These are phyloP conservation scores for Euphrasia arctica DNA, from an alignment of 305 asterid species.

Conservation along the genomic window DNA sequence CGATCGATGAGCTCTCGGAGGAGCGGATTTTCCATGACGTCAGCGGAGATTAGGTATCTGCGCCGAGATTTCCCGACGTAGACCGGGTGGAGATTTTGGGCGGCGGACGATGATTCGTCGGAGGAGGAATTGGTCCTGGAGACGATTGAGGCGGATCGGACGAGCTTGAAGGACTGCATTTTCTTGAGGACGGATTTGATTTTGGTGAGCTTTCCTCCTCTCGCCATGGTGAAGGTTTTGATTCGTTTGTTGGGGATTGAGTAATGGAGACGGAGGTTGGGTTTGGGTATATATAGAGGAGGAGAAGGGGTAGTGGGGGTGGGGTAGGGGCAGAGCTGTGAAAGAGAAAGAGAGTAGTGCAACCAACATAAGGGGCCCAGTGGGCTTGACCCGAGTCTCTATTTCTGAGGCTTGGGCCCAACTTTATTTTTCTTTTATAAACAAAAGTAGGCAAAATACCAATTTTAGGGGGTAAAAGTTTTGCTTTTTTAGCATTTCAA, in stretches of 20 bases:
- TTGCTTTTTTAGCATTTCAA: too few species aligned
- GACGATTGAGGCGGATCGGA: conserved; percentile 52
- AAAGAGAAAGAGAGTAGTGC: not conserved
- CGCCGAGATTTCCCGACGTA: conserved; percentile 84
- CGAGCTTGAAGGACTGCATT: conserved; percentile 89
- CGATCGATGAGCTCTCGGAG: conserved; percentile 82
- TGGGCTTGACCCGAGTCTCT: not conserved
- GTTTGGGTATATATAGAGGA: conserved; percentile 38
- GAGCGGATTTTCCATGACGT: conserved; percentile 66
- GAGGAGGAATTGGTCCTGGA: conserved; percentile 36
- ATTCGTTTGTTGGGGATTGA: conserved; percentile 26
- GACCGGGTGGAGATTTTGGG: conserved; percentile 47
- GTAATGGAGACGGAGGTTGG: conserved; percentile 49
- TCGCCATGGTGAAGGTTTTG: conserved; percentile 43
- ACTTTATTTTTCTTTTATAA: not conserved
- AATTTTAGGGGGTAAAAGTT: too few species aligned
- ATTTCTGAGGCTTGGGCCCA: not conserved
- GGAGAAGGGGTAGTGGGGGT: not conserved
- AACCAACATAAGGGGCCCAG: not conserved
- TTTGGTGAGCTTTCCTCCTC: conserved; percentile 74
- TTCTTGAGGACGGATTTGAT: conserved; percentile 78
- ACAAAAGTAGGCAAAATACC: too few species aligned
- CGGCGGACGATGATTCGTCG: conserved; percentile 27
- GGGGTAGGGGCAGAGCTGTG: conserved; percentile 1
- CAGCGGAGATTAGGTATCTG: conserved; percentile 63